A percentile compares a stretch with the other conserved stretches of the same genome.
These are phyloP conservation scores for Rhodotorula toruloides DNA, from an alignment of 768 basidiomycete genomes.

Conservation along the genomic window DNA sequence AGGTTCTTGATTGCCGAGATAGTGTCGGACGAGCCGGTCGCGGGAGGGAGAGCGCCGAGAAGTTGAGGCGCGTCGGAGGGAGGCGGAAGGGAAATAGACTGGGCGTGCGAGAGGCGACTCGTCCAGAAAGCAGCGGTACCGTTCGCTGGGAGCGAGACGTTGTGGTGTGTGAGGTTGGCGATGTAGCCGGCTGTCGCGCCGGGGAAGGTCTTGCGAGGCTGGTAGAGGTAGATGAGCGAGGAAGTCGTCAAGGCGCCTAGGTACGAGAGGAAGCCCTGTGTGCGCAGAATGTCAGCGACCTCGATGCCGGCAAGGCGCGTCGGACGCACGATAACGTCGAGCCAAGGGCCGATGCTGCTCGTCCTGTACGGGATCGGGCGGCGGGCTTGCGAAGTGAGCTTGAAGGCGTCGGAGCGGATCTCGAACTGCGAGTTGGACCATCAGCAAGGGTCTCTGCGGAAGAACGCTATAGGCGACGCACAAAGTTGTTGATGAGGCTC, in stretches of 20 bases:
- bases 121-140: constrained; percentile 23
- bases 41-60: constrained; percentile 25
- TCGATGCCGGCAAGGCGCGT: neutral
- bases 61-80: constrained; percentile 13
- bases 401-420: constrained; percentile 87
- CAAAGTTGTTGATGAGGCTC: constrained; percentile 79
- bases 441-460: neutral
- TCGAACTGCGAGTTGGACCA: constrained; percentile 56
- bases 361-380: constrained; percentile 80
- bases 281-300: neutral
- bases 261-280: constrained; percentile 71
- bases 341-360: constrained; percentile 91
- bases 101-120: constrained; percentile 24
- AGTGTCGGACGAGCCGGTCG: constrained; percentile 20
- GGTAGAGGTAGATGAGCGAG: constrained; percentile 86
- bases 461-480: constrained; percentile 1
- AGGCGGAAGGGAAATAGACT: constrained; percentile 6
- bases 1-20: constrained; percentile 38
- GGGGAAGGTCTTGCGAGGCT: constrained; percentile 47
- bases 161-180: constrained; percentile 27
- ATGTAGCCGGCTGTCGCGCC: constrained; percentile 25
- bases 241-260: constrained; percentile 79
- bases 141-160: constrained; percentile 34
- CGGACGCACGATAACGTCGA: constrained; percentile 64
- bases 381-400: constrained; percentile 77